Base-by-base conservation (phyloP, 495 filamentous ascomycete genomes). In the Hypoxylon perforatum region DNA sequence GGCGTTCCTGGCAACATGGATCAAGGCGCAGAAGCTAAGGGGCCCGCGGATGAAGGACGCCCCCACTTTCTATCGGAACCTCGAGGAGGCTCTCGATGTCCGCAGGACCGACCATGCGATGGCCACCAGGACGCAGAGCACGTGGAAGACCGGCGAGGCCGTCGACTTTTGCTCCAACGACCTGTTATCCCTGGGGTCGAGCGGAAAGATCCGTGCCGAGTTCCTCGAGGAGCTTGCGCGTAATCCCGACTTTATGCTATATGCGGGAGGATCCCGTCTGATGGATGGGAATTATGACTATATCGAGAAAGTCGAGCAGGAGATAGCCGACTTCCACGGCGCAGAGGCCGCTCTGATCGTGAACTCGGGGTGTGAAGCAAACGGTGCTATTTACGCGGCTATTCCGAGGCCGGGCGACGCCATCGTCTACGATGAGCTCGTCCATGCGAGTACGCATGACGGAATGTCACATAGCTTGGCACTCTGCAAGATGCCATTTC, bases 371-470 rank as follows among this genome's bases (percentile, higher is more conserved):
- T 90, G 79, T 63, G 85, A 88, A 61, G 88, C 86, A 11, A 90
- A 90, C 67, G 78, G 82, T 0, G 86, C 83, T 4, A 77, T 88
- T 8, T 81, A 84, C 9, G 74, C 81, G 0, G 80, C 77, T 23
- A 71, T 90, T n/a, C 87, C 87, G 0, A 84, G 85, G 39, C 81
- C 83, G 0, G 87, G 86, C 0, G 88, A 91, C 74, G 71, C 84
- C 4, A 82, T 91, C 38, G 53, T 90, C 12, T 85, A 87, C 60
- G 88, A 91, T 70, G 86, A 86, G 68, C 75, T 85, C n/a, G 83
- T 90, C 8, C 88, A 91, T 58, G 88, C 88, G 0, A 90, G 87
- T 70, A 79, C 81, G 0, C 86, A 85, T 55, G 88, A 90, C 30
- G 88, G 88, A 0, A 89, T 91, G 85, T 65, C 79, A 8, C 69